Evolutionary conservation across 179 eudicot genomes (phyloP), one percentile per base, ranked within the genome.

Genomic region (Amaranthus tricolor): DNA sequence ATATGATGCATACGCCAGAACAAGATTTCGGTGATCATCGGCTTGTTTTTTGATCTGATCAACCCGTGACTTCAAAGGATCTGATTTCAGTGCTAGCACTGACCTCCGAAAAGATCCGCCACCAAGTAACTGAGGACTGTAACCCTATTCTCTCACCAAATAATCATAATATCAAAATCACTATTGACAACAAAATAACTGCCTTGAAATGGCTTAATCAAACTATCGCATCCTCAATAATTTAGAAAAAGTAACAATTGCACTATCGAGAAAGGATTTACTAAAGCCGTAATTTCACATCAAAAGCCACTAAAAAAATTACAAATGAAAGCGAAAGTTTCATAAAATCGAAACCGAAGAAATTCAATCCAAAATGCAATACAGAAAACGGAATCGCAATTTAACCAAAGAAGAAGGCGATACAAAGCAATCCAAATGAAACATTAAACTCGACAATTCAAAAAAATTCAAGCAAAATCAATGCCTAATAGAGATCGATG

Each of bases 31-130:
- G 72, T 94, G 94, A 84, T 92, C 98, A 49, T 92, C 94, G 2
- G 96, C 97, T 77, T 94, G 98, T 72, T 94, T 94, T 59, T 85
- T 83, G 79, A 88, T 84, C 86, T 94, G 98, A 85, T 91, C 96
- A 31, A 94, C 80, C 13, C 91, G 81, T 0, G 98, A 96, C 82
- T 88, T 94, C 74, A 92, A 74, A 2, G 98, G 98, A 85, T 94
- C 98, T 0, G 97, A 86, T 82, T 88, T 94, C 6, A 94, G 82
- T 13, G 94, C 97, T n/a, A 91, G 84, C 60, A 89, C 77, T 5
- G 87, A 77, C 66, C 97, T 85, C 71, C 94, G 77, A 66, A 76
- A 61, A 6, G 86, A 62, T 75, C 81, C 84, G 7, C 74, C 85
- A 65, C 76, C 79, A 56, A 71, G 15, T 15, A 84, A 78, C 72